phyloP scores from a whole-genome alignment of 164 flowering plant species.

The Dillenia suffruticosa region DNA sequence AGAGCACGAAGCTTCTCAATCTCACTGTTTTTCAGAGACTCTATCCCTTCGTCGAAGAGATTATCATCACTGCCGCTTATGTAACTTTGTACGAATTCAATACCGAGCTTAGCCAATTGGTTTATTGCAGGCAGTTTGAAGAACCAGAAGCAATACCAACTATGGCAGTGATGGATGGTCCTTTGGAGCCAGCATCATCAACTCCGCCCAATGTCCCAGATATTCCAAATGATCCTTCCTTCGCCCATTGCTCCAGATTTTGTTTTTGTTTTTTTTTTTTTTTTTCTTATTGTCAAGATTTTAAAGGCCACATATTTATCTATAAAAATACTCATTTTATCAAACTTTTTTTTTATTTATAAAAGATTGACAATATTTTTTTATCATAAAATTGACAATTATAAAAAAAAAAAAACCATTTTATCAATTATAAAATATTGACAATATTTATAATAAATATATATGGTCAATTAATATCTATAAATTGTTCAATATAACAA shows the following conservation, averaged over 20 bases:
- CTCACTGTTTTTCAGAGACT: slow-evolving; percentile 87
- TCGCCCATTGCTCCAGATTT: slow-evolving; percentile 68
- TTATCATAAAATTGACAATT: no score
- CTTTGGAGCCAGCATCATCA: slow-evolving; percentile 72
- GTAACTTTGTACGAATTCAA: slow-evolving; percentile 91
- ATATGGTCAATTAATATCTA: no score
- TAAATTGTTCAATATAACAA: no score
- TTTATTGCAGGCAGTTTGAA: slow-evolving; percentile 74
- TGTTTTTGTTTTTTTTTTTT: no score
- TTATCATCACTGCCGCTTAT: slow-evolving; percentile 86
- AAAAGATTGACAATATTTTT: no score
- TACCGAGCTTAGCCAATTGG: slow-evolving; percentile 85
- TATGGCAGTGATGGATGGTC: slow-evolving; percentile 85
- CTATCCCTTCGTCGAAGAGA: slow-evolving; percentile 82
- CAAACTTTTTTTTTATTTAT: no score
- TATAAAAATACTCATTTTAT: no score
- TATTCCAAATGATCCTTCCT: slow-evolving; percentile 65
- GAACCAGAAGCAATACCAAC: slow-evolving; percentile 90
- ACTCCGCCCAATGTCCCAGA: slow-evolving; percentile 44
- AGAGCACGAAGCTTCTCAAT: slow-evolving; percentile 76
- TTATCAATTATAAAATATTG: no score
- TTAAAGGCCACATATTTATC: no score
- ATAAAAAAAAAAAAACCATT: no score
- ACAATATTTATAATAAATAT: no score
- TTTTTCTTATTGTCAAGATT: no score